Conservation (phyloP, 192 early-diverging fungal species). For the Dimargaris cristalligena region DNA sequence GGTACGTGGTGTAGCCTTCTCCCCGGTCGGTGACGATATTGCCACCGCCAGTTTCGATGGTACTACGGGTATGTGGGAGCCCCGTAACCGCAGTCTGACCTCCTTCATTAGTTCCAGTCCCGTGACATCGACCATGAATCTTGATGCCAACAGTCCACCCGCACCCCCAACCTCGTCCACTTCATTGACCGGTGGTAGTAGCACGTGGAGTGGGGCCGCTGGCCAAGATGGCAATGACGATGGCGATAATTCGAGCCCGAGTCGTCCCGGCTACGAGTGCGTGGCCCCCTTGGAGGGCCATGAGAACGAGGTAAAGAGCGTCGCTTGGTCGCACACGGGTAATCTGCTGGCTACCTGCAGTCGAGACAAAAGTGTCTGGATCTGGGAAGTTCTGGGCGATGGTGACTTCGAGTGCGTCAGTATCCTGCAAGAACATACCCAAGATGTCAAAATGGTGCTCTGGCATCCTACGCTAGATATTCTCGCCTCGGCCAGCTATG, state of each 20-base stretch:
- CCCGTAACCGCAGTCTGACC: neutral
- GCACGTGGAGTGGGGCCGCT: too few relatives aligned
- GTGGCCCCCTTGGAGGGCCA: slow-evolving; percentile 92
- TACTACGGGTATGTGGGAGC: slow-evolving; percentile 82
- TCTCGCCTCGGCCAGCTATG: slow-evolving; percentile 77
- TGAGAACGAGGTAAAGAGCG: slow-evolving; percentile 93
- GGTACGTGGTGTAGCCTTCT: slow-evolving; percentile 73
- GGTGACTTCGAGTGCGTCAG: slow-evolving; percentile 92
- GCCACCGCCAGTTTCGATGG: slow-evolving; percentile 90
- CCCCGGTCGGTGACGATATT: slow-evolving; percentile 47
- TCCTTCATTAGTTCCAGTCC: too few relatives aligned
- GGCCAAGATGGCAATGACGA: slow-evolving; percentile 37
- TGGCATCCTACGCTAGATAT: slow-evolving; percentile 83
- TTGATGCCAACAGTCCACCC: too few relatives aligned
- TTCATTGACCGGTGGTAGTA: too few relatives aligned
- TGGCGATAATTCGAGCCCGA: slow-evolving; percentile 9
- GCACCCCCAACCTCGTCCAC: too few relatives aligned
- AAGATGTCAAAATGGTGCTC: slow-evolving; percentile 87
- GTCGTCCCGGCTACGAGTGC: slow-evolving; percentile 52
- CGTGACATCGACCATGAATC: too few relatives aligned
- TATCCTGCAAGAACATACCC: slow-evolving; percentile 87
- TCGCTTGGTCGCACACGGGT: slow-evolving; percentile 71
- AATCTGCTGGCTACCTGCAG: slow-evolving; percentile 82
- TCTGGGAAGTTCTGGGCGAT: slow-evolving; percentile 81
- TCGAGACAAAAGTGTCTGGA: slow-evolving; percentile 96